Percentiles rank a stretch among this genome's conserved stretches.
Conservation (phyloP, 768 basidiomycete species). For the Clitopilus passeckerianus region DNA sequence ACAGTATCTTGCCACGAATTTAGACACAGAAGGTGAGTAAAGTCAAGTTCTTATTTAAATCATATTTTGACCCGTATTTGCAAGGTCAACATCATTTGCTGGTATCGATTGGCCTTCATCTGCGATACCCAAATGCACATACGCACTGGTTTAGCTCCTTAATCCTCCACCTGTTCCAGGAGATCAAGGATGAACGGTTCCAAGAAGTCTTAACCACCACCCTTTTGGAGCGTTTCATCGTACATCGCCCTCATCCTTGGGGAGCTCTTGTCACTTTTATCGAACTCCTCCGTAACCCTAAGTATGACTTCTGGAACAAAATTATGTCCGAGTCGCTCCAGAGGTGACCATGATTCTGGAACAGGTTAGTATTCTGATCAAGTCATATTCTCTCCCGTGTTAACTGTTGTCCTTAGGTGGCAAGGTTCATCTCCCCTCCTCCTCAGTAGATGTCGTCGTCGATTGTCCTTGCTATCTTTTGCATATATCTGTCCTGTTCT, state of each 20-base stretch:
- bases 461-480: slow-evolving; percentile 75
- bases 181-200: slow-evolving; percentile 73
- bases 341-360: slow-evolving; percentile 84
- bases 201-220: slow-evolving; percentile 84
- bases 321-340: slow-evolving; percentile 79
- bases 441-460: slow-evolving; percentile 63
- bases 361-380: slow-evolving; percentile 48
- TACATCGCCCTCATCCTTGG: slow-evolving; percentile 95
- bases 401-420: slow-evolving; percentile 43
- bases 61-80: neutral
- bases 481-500: slow-evolving; percentile 66
- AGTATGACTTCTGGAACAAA: slow-evolving; percentile 91
- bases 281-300: slow-evolving; percentile 84
- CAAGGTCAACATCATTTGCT: slow-evolving; percentile 93
- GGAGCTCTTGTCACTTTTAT: slow-evolving; percentile 92
- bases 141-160: slow-evolving; percentile 97
- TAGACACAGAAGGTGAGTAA: slow-evolving; percentile 85
- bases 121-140: slow-evolving; percentile 97
- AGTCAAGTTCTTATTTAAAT: neutral
- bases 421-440: slow-evolving; percentile 63
- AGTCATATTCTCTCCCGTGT: slow-evolving; percentile 5
- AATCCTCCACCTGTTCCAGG: slow-evolving; percentile 80
- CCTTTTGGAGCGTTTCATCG: slow-evolving; percentile 89
- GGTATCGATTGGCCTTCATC: slow-evolving; percentile 88
- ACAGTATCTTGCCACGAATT: slow-evolving; percentile 74